Base-by-base conservation (phyloP, 495 filamentous ascomycete genomes). In the Talaromyces trachyspermus region DNA sequence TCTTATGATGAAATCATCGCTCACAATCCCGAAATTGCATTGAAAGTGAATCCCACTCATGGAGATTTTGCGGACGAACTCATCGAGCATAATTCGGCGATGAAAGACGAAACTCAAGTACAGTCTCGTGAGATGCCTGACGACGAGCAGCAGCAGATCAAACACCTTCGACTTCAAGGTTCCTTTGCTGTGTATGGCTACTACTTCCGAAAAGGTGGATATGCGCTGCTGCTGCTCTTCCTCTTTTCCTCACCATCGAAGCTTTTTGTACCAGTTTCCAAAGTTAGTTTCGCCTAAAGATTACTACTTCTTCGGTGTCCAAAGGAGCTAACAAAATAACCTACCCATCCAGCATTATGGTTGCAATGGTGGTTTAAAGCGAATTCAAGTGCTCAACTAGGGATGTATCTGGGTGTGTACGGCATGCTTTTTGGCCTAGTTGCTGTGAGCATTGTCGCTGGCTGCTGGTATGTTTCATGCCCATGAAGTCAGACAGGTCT, bases 361-460 rank as follows among this genome's bases (percentile, higher is more conserved):
- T 52, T 76, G 6, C 59, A 66, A 26, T 61, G 60, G 51, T 77
- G 74, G 74, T 57, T 71, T 3, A 43, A 46, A 3, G 63, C 58
- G n/a, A 72, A 68, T 38, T 62, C 65, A 0, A 65, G 66, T 44
- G 46, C 50, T 4, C 24, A 57, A 0, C 29, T 69, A 3, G 72
- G 60, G 6, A 63, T 66, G 45, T 78, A 69, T 49, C 56, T 78
- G 1, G 68, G 71, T 3, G 57, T 76, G 7, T 76, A 76, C 41
- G 58, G 57, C 2, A 39, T 71, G 32, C 53, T 77, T 23, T 58
- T 51, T n/a, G 52, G 55, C 2, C 38, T 50, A 4, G 51, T 57
- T 0, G 41, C 66, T 10, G 8, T 61, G 5, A 51, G 51, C 10
- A 48, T 67, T 22, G 36, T 68, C 5, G 43, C 57, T 6, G 54